phyloP scores from a whole-genome alignment of 352 stramenopile species.

The Globisporangium yorkense region DNA sequence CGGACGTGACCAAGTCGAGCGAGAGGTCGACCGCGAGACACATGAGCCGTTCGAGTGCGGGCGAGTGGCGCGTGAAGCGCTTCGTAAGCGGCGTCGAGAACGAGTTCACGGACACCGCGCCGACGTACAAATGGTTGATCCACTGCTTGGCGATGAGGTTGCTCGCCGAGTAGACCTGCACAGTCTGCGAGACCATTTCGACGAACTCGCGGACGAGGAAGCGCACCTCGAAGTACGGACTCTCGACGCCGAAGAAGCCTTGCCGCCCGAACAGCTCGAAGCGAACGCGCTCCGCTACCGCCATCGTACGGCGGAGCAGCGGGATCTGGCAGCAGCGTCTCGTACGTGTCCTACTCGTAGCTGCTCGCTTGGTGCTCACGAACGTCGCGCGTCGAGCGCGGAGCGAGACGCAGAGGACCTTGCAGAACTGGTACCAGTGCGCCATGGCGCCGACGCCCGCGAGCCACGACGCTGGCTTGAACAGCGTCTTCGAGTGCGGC shows the following conservation, averaged over 20 bases:
- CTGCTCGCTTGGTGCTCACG: background rate
- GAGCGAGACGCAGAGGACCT: slow-evolving; percentile 4
- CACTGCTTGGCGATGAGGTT: slow-evolving; percentile 6
- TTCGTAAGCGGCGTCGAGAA: slow-evolving; percentile 21
- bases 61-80: slow-evolving; percentile 13
- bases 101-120: slow-evolving; percentile 14
- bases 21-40: slow-evolving; percentile 14
- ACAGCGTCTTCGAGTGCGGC: background rate
- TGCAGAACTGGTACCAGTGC: slow-evolving; percentile 9
- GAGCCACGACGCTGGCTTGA: background rate
- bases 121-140: slow-evolving; percentile 23
- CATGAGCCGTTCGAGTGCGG: slow-evolving; percentile 12
- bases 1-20: slow-evolving; percentile 12
- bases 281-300: background rate
- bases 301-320: background rate
- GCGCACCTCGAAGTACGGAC: slow-evolving; percentile 14
- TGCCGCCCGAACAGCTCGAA: background rate
- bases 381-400: background rate
- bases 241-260: slow-evolving; percentile 11
- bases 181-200: slow-evolving; percentile 20
- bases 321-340: background rate
- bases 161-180: slow-evolving; percentile 16
- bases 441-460: background rate
- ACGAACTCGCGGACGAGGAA: slow-evolving; percentile 15
- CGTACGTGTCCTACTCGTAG: background rate